Base-by-base conservation (phyloP, 306 rosid genomes). In the Cercis canadensis region DNA sequence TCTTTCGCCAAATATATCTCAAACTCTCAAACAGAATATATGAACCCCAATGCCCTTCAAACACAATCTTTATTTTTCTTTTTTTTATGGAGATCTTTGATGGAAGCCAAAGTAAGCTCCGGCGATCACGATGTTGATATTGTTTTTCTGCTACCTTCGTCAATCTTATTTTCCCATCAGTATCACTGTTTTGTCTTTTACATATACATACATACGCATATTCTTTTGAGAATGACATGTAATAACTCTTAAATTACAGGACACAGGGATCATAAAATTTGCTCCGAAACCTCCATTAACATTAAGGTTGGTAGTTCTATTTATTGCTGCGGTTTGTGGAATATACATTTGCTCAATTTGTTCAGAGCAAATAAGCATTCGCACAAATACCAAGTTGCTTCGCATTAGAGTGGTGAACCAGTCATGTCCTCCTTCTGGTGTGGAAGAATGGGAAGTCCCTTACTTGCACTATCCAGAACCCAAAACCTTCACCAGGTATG, bases 381-480 rank as follows among this genome's bases (percentile, higher is more conserved):
- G 5, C 31, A 55, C 78, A 52, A 75, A 57, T 19, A 11, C 69
- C 67, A 80, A 70, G 19, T 74, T 82, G 6, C 24, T 76, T 14
- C 75, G 51, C 66, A 18, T 66, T 43, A 39, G 58, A 57, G 77
- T 66, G 62, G 62, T 67, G 56, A 67, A 73, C 18, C 75, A 62
- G 32, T 73, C 81, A 17, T 86, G 92, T 76, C 59, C 4, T n/a
- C 69, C 67, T 78, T 34, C 83, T 6, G 8, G 8, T 24, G 60
- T 75, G 11, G 57, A 80, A 49, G 64, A 65, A 62, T 78, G 60
- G 37, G 91, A 84, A 82, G 12, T 82, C 17, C 82, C 83, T 6
- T 86, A 75, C 45, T 76, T 86, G 75, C 89, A 89, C 62, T 89
- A 78, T 65, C 96, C 92, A 60, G 17, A 80, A 54, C 96, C 96